Conservation (phyloP, 2,329 filamentous ascomycete species). For the Rhinocladiella mackenziei region DNA sequence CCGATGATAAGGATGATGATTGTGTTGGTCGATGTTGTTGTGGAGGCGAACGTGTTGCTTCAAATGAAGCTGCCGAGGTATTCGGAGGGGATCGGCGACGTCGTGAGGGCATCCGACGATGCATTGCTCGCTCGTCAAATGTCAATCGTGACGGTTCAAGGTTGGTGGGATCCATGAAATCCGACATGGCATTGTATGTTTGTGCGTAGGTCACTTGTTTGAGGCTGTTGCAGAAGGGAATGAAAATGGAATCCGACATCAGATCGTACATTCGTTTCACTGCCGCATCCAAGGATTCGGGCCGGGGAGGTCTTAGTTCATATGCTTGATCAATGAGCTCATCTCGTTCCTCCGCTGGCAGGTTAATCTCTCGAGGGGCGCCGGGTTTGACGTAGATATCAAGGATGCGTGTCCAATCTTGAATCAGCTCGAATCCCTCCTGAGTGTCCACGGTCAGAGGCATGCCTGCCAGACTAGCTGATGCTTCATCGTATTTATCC, state of each 20-base stretch:
- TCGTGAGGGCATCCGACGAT: conserved; percentile 18
- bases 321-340: conserved; percentile 64
- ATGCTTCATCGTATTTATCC: conserved; percentile 59
- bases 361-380: conserved; percentile 81
- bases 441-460: conserved; percentile 50
- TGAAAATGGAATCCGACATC: conserved; percentile 94
- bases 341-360: conserved; percentile 81
- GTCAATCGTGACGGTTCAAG: conserved; percentile 33
- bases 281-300: conserved; percentile 73
- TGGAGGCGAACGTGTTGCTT: conserved; percentile 27
- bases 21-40: conserved; percentile 32
- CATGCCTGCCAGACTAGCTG: conserved; percentile 46
- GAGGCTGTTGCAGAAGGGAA: conserved; percentile 78
- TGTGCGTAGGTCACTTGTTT: conserved; percentile 48
- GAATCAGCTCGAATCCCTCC: conserved; percentile 65
- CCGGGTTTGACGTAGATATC: conserved; percentile 86
- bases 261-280: conserved; percentile 87
- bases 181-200: conserved; percentile 39
- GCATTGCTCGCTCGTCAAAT: conserved; percentile 24
- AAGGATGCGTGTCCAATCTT: conserved; percentile 82
- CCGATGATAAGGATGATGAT: conserved; percentile 36
- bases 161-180: conserved; percentile 40
- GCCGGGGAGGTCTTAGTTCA: conserved; percentile 61
- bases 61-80: conserved; percentile 24
- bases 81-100: conserved; percentile 30